Conservation (phyloP, 1,284 basidiomycete species). For the Rugosomyces carneus region DNA sequence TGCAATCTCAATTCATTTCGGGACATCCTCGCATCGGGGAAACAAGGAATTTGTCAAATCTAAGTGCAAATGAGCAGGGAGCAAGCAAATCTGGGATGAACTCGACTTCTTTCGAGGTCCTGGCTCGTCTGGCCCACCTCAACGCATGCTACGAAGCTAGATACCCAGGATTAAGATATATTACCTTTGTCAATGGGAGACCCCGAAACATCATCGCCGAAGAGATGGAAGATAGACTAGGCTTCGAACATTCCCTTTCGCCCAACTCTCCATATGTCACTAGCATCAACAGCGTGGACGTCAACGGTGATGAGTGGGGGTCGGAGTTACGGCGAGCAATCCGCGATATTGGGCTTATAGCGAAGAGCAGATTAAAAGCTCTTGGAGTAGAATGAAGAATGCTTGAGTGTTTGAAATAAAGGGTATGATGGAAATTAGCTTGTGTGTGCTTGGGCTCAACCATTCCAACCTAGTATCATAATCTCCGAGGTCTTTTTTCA, state of each 20-base stretch:
- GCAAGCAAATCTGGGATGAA: conserved; percentile 25
- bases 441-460: background rate
- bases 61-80: conserved; percentile 79
- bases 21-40: conserved; percentile 90
- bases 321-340: conserved; percentile 67
- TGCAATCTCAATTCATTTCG: conserved; percentile 66
- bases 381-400: conserved; percentile 35
- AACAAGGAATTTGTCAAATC: conserved; percentile 59
- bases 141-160: conserved; percentile 72
- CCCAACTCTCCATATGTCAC: conserved; percentile 34
- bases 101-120: conserved; percentile 58
- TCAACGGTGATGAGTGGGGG: conserved; percentile 45
- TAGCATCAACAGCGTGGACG: conserved; percentile 34
- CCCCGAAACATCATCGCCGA: conserved; percentile 63
- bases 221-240: conserved; percentile 71
- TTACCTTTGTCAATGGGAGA: conserved; percentile 89
- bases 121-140: conserved; percentile 57
- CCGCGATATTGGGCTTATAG: conserved; percentile 70
- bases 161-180: conserved; percentile 76
- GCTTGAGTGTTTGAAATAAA: conserved; percentile 10
- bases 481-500: background rate
- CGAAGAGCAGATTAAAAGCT: conserved; percentile 52
- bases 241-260: conserved; percentile 42
- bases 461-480: background rate
- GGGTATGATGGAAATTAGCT: background rate